phyloP scores from a whole-genome alignment of 768 basidiomycete species.

The Mrakia frigida region DNA sequence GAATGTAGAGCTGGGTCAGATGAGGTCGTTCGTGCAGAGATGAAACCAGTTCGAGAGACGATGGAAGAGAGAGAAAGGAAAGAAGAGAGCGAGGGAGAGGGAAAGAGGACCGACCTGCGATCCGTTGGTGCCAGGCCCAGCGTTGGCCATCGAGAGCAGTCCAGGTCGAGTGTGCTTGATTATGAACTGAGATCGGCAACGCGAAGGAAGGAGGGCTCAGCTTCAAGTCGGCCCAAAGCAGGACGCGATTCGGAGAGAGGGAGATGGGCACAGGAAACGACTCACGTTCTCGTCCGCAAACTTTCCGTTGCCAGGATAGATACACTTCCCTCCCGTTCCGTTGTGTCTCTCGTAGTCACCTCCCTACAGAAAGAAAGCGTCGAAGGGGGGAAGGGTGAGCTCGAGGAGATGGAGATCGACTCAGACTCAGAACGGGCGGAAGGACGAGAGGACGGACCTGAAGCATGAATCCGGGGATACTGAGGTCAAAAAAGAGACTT shows the following conservation, averaged over 20 bases:
- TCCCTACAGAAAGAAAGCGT: constrained; percentile 47
- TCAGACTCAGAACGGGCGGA: background rate
- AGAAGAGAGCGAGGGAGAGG: background rate
- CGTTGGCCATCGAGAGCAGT: constrained; percentile 26
- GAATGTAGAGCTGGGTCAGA: background rate
- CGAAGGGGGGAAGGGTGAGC: background rate
- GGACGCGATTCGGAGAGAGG: too few species aligned
- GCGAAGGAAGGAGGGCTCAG: background rate
- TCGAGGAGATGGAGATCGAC: background rate
- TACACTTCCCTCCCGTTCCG: constrained; percentile 45
- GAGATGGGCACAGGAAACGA: constrained; percentile 31
- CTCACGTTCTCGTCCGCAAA: constrained; percentile 45
- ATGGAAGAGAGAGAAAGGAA: background rate
- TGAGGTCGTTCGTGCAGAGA: too few species aligned
- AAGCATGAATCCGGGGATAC: constrained; percentile 17
- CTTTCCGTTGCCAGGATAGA: constrained; percentile 41
- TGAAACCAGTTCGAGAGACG: too few species aligned
- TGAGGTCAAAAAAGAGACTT: background rate
- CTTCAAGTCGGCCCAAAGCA: too few species aligned
- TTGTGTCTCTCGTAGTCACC: constrained; percentile 67
- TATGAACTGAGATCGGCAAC: constrained; percentile 1
- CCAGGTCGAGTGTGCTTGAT: constrained; percentile 23
- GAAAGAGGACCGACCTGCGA: background rate
- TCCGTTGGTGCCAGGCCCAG: constrained; percentile 22
- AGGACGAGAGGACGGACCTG: background rate